These are phyloP conservation scores for Pezicula radicicola DNA, from an alignment of 2,329 filamentous ascomycete genomes.

Conservation along the genomic window DNA sequence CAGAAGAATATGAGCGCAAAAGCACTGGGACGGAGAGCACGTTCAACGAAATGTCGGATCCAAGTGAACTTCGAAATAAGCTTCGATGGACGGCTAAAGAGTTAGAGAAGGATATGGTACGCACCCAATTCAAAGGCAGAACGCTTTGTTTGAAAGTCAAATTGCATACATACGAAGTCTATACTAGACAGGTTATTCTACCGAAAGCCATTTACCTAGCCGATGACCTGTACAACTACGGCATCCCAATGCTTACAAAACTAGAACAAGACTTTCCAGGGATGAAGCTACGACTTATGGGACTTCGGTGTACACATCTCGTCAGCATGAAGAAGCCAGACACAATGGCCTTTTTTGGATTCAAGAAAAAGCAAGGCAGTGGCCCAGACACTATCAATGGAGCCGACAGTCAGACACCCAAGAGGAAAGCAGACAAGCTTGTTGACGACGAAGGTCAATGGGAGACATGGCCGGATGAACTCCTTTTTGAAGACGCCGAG, in stretches of 20 bases:
- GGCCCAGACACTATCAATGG: slow-evolving; percentile 11
- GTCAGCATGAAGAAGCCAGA: slow-evolving; percentile 81
- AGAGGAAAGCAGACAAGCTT: slow-evolving; percentile 33
- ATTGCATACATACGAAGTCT: slow-evolving; percentile 88
- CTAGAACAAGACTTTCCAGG: slow-evolving; percentile 79
- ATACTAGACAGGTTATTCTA: slow-evolving; percentile 75
- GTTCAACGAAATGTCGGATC: slow-evolving; percentile 75
- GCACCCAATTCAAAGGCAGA: slow-evolving; percentile 81
- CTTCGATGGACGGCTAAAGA: slow-evolving; percentile 80
- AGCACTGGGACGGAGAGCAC: slow-evolving; percentile 93
- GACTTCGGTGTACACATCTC: slow-evolving; percentile 82
- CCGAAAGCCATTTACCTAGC: slow-evolving; percentile 70
- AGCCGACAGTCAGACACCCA: slow-evolving; percentile 20
- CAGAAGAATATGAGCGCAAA: slow-evolving; percentile 87
- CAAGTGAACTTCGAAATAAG: slow-evolving; percentile 68
- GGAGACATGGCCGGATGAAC: slow-evolving; percentile 68
- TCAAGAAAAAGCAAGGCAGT: slow-evolving; percentile 35
- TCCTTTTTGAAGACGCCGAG: slow-evolving; percentile 57
- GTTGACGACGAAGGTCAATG: slow-evolving; percentile 49
- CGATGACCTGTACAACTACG: slow-evolving; percentile 79
- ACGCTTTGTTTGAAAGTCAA: slow-evolving; percentile 92
- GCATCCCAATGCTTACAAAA: slow-evolving; percentile 79
- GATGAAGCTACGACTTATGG: slow-evolving; percentile 82
- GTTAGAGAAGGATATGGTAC: slow-evolving; percentile 78
- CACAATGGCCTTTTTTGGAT: slow-evolving; percentile 75